Base-by-base conservation (phyloP, 805 yeast genomes). In the Lipomyces chichibuensis region DNA sequence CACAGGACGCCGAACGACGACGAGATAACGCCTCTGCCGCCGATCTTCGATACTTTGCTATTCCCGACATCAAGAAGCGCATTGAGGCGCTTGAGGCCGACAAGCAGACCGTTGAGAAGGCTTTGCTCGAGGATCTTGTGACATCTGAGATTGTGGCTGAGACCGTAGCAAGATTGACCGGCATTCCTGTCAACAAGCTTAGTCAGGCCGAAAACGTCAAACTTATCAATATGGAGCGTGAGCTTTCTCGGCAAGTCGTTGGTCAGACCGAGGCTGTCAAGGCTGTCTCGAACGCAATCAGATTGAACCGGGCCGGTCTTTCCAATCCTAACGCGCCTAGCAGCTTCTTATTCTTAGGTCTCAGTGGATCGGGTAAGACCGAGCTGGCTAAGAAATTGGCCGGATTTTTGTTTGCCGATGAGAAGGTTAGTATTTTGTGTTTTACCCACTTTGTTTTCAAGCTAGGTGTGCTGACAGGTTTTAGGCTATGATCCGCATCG, bases 341-440 rank as follows among this genome's bases (percentile, higher is more conserved):
- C 62, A 91, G 97, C 14, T 95, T 95, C 85, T 76, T 95, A 76
- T 95, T 95, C 84, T 82, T 96, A 69, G 99, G 99, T 67, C 85
- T 94, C 67, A 91, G 97, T 2, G 99, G 99, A 74, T 92, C 97
- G 6, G 99, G 99, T 85, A 95, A 95, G 84, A 95, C 99, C 8
- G 98, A 95, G 79, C 84, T 95, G 73, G 98, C 99, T 29, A 95
- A 95, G 85, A 95, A 93, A 75, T 85, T 95, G 32, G 98, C 99
- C 11, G 97, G 96, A 0, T 95, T 95, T 82, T 84, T 95, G 75
- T 95, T 95, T 81, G 91, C 96, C 62, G 98, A 95, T 77, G 98
- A 94, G 77, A 90, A 88, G 80, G 49, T 57, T 23, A 23, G 49
- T 27, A 9, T 27, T 17, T 17, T 37, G 17, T 6, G 1, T 39